Percentiles rank a stretch among this genome's conserved stretches.
Evolutionary conservation across 768 basidiomycete species (phyloP).

Genomic region (Psilocybe cubensis): DNA sequence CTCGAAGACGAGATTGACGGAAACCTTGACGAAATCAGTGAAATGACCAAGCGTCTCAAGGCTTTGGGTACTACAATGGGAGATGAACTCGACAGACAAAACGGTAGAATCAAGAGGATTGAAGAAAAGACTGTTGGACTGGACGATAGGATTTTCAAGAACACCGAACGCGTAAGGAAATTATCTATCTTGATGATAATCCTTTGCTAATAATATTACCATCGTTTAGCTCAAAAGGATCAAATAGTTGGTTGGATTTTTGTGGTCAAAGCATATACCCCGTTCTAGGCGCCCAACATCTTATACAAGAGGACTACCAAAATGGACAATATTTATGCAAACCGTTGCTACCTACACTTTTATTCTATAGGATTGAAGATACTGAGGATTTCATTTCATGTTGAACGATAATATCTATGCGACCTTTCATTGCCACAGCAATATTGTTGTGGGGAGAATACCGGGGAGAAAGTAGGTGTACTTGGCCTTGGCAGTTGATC

Average conservation of each 20-base stretch:
- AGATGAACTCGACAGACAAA: constrained; percentile 88
- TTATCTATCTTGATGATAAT: background rate
- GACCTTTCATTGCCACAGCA: too few species aligned
- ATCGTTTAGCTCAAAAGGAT: constrained; percentile 63
- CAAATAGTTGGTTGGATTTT: constrained; percentile 37
- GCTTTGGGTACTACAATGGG: constrained; percentile 82
- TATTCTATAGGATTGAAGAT: too few species aligned
- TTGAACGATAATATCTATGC: too few species aligned
- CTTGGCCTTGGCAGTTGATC: background rate
- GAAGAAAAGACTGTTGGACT: constrained; percentile 76
- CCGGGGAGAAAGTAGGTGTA: too few species aligned
- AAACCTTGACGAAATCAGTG: constrained; percentile 86
- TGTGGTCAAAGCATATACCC: background rate
- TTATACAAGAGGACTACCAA: too few species aligned
- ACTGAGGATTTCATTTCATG: too few species aligned
- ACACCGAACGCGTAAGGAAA: constrained; percentile 77
- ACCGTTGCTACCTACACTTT: too few species aligned
- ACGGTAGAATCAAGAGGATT: constrained; percentile 74
- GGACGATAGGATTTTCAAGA: constrained; percentile 76
- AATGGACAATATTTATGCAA: too few species aligned
- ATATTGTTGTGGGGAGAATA: too few species aligned
- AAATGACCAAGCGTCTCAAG: constrained; percentile 77
- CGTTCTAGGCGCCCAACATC: background rate
- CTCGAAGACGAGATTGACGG: constrained; percentile 92
- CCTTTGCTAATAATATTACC: constrained; percentile 13